Percentiles rank a stretch among this genome's conserved stretches.
These are phyloP conservation scores for Cladobotryum protrusum DNA, from an alignment of 2,329 filamentous ascomycete genomes.

Conservation along the genomic window DNA sequence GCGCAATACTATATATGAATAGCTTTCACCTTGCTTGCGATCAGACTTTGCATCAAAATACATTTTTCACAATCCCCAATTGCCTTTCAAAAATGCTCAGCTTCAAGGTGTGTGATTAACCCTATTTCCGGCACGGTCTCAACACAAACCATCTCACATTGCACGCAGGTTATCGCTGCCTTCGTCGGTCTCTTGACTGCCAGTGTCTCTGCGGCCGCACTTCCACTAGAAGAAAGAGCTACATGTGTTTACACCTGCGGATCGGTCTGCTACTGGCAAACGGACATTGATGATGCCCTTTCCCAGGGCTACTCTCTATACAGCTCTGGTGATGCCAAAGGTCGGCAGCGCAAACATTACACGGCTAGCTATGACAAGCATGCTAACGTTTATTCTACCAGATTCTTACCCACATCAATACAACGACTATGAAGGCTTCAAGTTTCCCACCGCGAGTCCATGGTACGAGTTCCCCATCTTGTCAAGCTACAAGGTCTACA, in stretches of 20 bases:
- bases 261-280: slow-evolving; percentile 9
- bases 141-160: no score
- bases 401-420: slow-evolving; percentile 32
- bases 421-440: slow-evolving; percentile 34
- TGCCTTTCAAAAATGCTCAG: slow-evolving; percentile 4
- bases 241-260: slow-evolving; percentile 10
- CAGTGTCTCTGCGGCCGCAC: slow-evolving; percentile 6
- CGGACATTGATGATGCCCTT: slow-evolving; percentile 8
- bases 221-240: slow-evolving; percentile 2
- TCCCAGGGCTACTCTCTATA: slow-evolving; percentile 3
- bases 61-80: background rate
- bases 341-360: background rate
- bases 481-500: slow-evolving; percentile 25
- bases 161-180: slow-evolving; percentile 3
- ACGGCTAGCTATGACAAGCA: no score
- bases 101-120: slow-evolving; percentile 3
- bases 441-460: slow-evolving; percentile 26
- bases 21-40: no score
- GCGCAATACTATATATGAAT: no score
- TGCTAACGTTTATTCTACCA: slow-evolving; percentile 1
- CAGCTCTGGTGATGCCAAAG: background rate
- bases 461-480: slow-evolving; percentile 36
- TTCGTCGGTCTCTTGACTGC: slow-evolving; percentile 5
- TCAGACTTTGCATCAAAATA: background rate
- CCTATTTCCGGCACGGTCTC: background rate